phyloP scores from a whole-genome alignment of 129 eudicot genomes.

The Ambrosia artemisiifolia region DNA sequence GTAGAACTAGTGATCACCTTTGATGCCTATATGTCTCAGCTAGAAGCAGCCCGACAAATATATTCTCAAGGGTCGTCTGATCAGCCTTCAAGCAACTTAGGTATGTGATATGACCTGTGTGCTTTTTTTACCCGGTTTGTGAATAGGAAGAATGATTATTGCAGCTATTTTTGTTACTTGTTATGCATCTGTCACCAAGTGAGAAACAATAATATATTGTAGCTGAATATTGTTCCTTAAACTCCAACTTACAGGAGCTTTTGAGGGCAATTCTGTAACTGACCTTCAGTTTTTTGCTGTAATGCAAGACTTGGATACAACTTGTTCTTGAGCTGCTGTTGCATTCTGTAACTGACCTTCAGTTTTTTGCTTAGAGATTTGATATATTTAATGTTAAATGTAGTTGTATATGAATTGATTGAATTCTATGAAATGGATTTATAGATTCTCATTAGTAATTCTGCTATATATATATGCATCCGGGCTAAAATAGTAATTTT shows the following conservation, averaged over 20 bases:
- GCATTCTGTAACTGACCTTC: constrained; percentile 75
- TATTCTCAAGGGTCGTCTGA: constrained; percentile 87
- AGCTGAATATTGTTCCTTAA: neutral
- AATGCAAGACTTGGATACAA: constrained; percentile 67
- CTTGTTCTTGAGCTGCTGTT: constrained; percentile 79
- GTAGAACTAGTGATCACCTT: constrained; percentile 75
- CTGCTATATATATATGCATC: too few species aligned
- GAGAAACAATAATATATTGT: neutral
- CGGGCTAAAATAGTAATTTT: too few species aligned
- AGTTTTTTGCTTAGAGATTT: constrained; percentile 75
- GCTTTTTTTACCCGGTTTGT: constrained; percentile 16
- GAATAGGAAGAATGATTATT: neutral
- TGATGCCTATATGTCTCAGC: constrained; percentile 97
- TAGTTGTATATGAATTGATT: too few species aligned
- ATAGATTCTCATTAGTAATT: too few species aligned
- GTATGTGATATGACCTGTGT: constrained; percentile 22
- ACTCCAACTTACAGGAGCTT: constrained; percentile 47
- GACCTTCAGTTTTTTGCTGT: too few species aligned
- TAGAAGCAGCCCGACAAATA: constrained; percentile 90
- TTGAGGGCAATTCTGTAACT: constrained; percentile 91
- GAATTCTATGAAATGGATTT: too few species aligned
- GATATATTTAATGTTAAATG: too few species aligned
- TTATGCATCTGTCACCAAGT: neutral
- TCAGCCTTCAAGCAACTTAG: constrained; percentile 41
- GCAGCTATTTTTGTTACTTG: neutral